Percentiles rank a stretch among this genome's conserved stretches.
phyloP scores from a whole-genome alignment of 495 filamentous ascomycete genomes.

The Darksidea phi region DNA sequence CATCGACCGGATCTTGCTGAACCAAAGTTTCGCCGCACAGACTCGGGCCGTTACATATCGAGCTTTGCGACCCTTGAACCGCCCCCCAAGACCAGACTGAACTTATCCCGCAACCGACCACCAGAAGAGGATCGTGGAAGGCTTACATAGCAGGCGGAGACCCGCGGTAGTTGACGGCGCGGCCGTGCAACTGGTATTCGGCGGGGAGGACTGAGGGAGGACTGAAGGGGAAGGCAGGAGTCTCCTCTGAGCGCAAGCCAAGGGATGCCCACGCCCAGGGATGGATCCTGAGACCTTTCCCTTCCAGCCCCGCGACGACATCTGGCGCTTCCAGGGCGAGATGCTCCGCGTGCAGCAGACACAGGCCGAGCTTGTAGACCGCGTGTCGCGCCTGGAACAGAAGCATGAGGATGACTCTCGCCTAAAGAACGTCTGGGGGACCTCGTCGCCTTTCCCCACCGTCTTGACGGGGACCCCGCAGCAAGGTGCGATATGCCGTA shows the following conservation, averaged over 20 bases:
- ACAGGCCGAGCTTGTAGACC: slow-evolving; percentile 78
- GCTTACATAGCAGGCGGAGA: slow-evolving; percentile 2
- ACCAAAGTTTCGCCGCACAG: no score
- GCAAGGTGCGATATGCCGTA: slow-evolving; percentile 60
- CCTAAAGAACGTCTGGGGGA: slow-evolving; percentile 82
- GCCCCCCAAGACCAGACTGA: no score
- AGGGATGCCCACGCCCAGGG: slow-evolving; percentile 33
- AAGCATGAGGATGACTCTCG: slow-evolving; percentile 78
- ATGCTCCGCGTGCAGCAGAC: slow-evolving; percentile 76
- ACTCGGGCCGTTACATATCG: no score
- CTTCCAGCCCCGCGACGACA: slow-evolving; percentile 69
- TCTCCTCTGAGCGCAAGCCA: background rate
- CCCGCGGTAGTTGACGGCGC: slow-evolving; percentile 22
- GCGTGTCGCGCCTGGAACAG: slow-evolving; percentile 74
- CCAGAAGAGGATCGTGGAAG: no score
- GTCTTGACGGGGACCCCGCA: slow-evolving; percentile 66
- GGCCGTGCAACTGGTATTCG: slow-evolving; percentile 28
- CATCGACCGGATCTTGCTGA: no score
- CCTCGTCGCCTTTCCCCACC: slow-evolving; percentile 74
- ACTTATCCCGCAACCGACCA: no score
- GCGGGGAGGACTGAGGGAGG: slow-evolving; percentile 26
- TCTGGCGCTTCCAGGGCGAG: slow-evolving; percentile 84
- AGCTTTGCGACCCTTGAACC: no score
- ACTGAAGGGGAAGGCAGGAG: slow-evolving; percentile 8
- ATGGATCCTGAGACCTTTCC: slow-evolving; percentile 65